phyloP scores from a whole-genome alignment of 495 filamentous ascomycete species.

The Bryoglossum gracile region DNA sequence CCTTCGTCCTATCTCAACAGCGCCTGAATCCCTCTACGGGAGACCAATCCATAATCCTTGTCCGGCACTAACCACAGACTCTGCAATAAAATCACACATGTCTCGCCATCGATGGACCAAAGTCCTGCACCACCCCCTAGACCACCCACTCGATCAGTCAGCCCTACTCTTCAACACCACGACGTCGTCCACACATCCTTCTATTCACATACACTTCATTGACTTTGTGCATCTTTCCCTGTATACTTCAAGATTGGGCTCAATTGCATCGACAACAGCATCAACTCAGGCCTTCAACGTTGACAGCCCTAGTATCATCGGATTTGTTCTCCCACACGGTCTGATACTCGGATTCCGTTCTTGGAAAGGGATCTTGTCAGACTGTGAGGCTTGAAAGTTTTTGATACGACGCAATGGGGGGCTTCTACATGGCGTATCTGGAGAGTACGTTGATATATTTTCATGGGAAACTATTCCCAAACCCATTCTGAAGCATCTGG shows the following conservation, averaged over 20 bases:
- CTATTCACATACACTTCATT: slow-evolving; percentile 21
- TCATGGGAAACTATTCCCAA: slow-evolving; percentile 10
- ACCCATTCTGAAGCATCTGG: slow-evolving; percentile 8
- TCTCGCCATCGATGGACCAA: slow-evolving; percentile 41
- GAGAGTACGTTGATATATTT: slow-evolving; percentile 46
- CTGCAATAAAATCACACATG: slow-evolving; percentile 56
- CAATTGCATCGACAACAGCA: slow-evolving; percentile 43
- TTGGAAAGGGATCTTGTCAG: slow-evolving; percentile 14
- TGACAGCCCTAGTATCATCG: slow-evolving; percentile 15
- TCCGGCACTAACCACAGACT: slow-evolving; percentile 37
- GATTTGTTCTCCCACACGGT: slow-evolving; percentile 19
- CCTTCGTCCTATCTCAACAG: slow-evolving; percentile 27
- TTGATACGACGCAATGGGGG: slow-evolving; percentile 39
- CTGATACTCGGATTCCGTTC: slow-evolving; percentile 16
- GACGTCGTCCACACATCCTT: slow-evolving; percentile 22
- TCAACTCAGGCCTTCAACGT: slow-evolving; percentile 10
- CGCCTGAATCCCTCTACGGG: slow-evolving; percentile 15
- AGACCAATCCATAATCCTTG: slow-evolving; percentile 22
- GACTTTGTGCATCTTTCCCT: slow-evolving; percentile 25
- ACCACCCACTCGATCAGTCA: slow-evolving; percentile 24
- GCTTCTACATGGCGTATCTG: slow-evolving; percentile 58
- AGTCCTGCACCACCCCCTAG: slow-evolving; percentile 26
- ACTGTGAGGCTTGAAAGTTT: slow-evolving; percentile 2
- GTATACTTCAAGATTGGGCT: slow-evolving; percentile 41
- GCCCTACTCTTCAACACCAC: slow-evolving; percentile 26